Conservation (phyloP, 306 rosid genomes). For the Sicyos edulis region DNA sequence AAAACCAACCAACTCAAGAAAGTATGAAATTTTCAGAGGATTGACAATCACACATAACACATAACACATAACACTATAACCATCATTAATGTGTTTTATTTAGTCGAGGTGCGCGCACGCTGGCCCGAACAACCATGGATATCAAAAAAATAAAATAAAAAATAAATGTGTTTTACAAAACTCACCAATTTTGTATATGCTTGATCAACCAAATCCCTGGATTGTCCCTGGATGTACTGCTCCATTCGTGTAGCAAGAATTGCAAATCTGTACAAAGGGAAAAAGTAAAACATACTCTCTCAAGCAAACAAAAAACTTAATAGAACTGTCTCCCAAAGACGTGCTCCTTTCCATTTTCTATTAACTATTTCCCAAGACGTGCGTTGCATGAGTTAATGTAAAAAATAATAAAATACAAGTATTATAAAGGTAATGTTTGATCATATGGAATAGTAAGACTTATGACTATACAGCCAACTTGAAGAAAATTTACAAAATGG, state of each 20-base stretch:
- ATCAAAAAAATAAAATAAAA: background rate
- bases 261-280: slow-evolving; percentile 61
- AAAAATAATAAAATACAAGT: no score
- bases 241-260: slow-evolving; percentile 96
- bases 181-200: slow-evolving; percentile 93
- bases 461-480: background rate
- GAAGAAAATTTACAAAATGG: background rate
- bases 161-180: slow-evolving; percentile 13
- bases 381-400: background rate
- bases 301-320: background rate
- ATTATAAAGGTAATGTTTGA: background rate
- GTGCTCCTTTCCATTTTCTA: background rate
- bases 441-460: background rate
- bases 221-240: slow-evolving; percentile 86
- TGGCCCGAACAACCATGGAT: background rate
- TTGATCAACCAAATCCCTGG: slow-evolving; percentile 99
- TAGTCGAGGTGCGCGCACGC: no score
- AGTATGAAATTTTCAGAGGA: background rate
- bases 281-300: slow-evolving; percentile 22
- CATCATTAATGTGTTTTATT: background rate
- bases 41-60: background rate
- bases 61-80: no score
- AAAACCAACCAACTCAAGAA: background rate
- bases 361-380: background rate
- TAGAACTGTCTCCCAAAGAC: background rate